phyloP scores from a whole-genome alignment of 2,329 filamentous ascomycete genomes.

The Pleomassaria siparia region DNA sequence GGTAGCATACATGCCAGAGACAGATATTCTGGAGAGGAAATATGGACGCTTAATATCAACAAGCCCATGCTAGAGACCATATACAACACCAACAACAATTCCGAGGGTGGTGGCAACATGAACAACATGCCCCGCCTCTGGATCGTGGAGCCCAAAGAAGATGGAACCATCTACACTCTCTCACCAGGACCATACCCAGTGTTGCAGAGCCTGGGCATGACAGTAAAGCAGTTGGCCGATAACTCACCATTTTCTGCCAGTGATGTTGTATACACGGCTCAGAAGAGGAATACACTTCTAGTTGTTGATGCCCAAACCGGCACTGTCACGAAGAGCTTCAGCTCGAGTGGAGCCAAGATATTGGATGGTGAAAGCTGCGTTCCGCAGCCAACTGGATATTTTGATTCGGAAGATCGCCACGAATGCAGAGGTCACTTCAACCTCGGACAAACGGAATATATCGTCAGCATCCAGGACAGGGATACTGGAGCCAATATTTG shows the following conservation, averaged over 20 bases:
- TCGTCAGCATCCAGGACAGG: conserved; percentile 76
- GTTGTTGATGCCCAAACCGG: conserved; percentile 87
- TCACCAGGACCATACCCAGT: conserved; percentile 64
- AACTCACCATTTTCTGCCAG: conserved; percentile 75
- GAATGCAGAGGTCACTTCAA: conserved; percentile 81
- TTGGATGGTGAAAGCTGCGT: conserved; percentile 76
- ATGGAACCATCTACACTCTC: conserved; percentile 87
- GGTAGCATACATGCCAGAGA: conserved; percentile 92
- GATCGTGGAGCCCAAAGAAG: conserved; percentile 89
- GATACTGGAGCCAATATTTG: conserved; percentile 76
- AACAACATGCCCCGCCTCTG: conserved; percentile 85
- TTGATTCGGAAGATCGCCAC: conserved; percentile 47
- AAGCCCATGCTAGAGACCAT: conserved; percentile 88
- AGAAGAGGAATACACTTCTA: conserved; percentile 87
- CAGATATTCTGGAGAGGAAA: conserved; percentile 78
- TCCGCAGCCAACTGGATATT: conserved; percentile 56
- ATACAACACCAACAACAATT: conserved; percentile 70
- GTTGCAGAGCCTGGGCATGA: conserved; percentile 67
- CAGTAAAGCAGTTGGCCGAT: conserved; percentile 86
- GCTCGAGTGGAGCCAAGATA: conserved; percentile 67
- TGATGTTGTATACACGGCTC: conserved; percentile 83
- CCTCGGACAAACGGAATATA: conserved; percentile 86
- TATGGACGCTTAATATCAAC: conserved; percentile 83
- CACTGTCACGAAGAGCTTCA: conserved; percentile 79
- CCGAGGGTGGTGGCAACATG: conserved; percentile 25